phyloP scores from a whole-genome alignment of 768 basidiomycete genomes.

The Panaeolus cyanescens region DNA sequence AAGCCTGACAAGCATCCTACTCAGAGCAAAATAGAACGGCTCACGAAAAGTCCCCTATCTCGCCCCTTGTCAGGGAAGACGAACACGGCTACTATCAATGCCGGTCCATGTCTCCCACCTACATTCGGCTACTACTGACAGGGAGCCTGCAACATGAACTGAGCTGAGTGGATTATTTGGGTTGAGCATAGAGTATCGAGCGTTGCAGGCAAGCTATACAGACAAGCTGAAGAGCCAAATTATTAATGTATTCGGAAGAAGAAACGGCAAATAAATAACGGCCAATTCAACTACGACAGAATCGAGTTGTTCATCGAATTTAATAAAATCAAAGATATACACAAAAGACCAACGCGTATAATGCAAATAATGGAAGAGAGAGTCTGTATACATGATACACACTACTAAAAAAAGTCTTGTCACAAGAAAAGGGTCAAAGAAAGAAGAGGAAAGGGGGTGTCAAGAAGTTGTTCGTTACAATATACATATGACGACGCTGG shows the following conservation, averaged over 20 bases:
- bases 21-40: background rate
- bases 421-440: background rate
- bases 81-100: background rate
- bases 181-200: too few species aligned
- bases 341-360: background rate
- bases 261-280: background rate
- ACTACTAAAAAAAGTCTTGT: conserved; percentile 1
- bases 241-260: too few species aligned
- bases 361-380: background rate
- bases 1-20: background rate
- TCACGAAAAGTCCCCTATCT: background rate
- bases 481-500: background rate
- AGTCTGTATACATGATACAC: background rate
- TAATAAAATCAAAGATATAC: background rate
- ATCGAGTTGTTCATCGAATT: background rate
- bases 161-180: too few species aligned
- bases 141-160: too few species aligned
- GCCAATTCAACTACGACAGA: background rate
- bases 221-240: too few species aligned
- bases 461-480: conserved; percentile 1
- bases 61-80: background rate
- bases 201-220: too few species aligned
- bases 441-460: background rate
- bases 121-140: too few species aligned
- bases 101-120: too few species aligned